Evolutionary conservation across 129 eudicot genomes (phyloP), one percentile per base, ranked within the genome.

Genomic region (Tagetes erecta): DNA sequence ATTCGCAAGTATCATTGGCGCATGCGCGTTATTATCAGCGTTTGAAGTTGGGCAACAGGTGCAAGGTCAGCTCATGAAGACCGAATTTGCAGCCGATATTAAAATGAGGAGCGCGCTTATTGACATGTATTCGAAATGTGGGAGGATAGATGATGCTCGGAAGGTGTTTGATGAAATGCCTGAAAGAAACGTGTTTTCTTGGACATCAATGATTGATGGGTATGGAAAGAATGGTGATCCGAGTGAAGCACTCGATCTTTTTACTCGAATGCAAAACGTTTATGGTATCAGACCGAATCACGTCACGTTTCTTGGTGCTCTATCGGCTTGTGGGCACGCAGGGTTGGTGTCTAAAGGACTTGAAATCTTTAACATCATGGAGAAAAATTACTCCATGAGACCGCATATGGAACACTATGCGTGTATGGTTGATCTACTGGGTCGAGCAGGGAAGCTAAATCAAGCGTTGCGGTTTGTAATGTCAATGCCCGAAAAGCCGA

Each of bases 121-220:
- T 30, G 99, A 91, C 78, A 95, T 95, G 99, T 95, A 91, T 76
- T 83, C 87, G 2, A 95, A 95, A 81, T 95, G 96, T 67, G 97
- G 97, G 45, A 78, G 78, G 58, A 73, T 82, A 9, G 93, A 83
- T 67, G 91, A 94, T 27, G 97, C 97, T 0, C 83, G 93, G 67
- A 72, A 74, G 20, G 77, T 91, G n/a, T 95, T 95, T 41, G 90
- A 88, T 68, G 14, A 66, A 63, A 95, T 95, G 99, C 80, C 85
- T 35, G 77, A 51, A 36, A 88, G 69, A 58, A 95, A 95, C 47
- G 95, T 95, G 34, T 89, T 86, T 73, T 81, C 96, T 3, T 92
- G 97, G 97, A 89, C 97, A 58, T 95, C 99, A 41, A 91, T 95
- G 96, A 88, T 95, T 36, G 99, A 95, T 64, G 97, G 99, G 68